A percentile compares a stretch with the other conserved stretches of the same genome.
Evolutionary conservation across 1,284 basidiomycete species (phyloP).

Genomic region (Xanthoconium separans): DNA sequence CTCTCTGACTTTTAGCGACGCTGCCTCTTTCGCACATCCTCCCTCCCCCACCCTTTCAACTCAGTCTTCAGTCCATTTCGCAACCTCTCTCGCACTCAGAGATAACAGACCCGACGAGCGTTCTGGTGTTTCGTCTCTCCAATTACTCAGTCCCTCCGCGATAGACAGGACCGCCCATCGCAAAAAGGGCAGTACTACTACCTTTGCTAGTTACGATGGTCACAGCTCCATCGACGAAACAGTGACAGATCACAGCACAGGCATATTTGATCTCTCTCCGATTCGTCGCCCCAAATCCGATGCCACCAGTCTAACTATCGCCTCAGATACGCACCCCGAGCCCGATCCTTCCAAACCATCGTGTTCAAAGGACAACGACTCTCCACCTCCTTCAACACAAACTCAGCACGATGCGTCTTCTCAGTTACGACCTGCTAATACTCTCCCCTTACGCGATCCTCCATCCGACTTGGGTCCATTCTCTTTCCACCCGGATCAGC

Average conservation of each 20-base stretch:
- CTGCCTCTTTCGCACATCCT: slow-evolving; percentile 41
- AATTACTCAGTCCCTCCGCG: slow-evolving; percentile 47
- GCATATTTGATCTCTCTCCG: slow-evolving; percentile 11
- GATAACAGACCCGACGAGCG: slow-evolving; percentile 68
- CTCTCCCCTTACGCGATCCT: slow-evolving; percentile 53
- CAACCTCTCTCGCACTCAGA: slow-evolving; percentile 60
- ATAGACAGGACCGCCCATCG: slow-evolving; percentile 38
- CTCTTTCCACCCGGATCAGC: slow-evolving; percentile 66
- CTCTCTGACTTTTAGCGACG: slow-evolving; percentile 40
- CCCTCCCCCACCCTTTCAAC: slow-evolving; percentile 74
- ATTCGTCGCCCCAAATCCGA: slow-evolving; percentile 40
- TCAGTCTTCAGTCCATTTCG: slow-evolving; percentile 58
- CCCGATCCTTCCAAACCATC: slow-evolving; percentile 24
- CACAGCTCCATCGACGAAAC: slow-evolving; percentile 38
- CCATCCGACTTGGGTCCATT: slow-evolving; percentile 73
- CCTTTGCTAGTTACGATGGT: slow-evolving; percentile 35
- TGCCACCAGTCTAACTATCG: slow-evolving; percentile 36
- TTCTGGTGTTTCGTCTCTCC: slow-evolving; percentile 54
- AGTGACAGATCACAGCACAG: slow-evolving; percentile 28
- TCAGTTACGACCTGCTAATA: slow-evolving; percentile 9
- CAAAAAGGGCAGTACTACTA: slow-evolving; percentile 49
- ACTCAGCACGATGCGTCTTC: slow-evolving; percentile 1
- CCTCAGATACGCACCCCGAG: slow-evolving; percentile 40
- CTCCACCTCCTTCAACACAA: not conserved
- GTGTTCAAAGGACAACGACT: slow-evolving; percentile 1